A percentile compares a stretch with the other conserved stretches of the same genome.
Conservation (phyloP, 305 asterid species). For the Fraxinus albicans region DNA sequence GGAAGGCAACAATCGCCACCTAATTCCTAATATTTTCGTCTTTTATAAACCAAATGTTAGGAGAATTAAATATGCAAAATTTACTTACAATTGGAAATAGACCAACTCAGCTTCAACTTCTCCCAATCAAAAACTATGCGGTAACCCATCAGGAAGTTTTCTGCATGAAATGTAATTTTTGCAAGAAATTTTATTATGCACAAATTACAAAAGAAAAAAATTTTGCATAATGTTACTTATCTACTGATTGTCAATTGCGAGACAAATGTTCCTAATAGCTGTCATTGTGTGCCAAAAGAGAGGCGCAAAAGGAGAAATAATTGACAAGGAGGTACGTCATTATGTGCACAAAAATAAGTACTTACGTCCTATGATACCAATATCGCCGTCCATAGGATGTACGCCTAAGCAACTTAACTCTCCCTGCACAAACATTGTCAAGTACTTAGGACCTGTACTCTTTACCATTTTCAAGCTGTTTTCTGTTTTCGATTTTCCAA, state of each 20-base stretch:
- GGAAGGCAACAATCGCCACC: not conserved
- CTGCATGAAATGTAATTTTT: slow-evolving; percentile 34
- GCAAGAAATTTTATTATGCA: slow-evolving; percentile 3
- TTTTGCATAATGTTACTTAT: not conserved
- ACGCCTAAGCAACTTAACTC: slow-evolving; percentile 56
- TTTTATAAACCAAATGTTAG: not conserved
- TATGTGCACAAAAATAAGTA: slow-evolving; percentile 16
- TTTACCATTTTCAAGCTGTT: no score
- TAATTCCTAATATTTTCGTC: not conserved
- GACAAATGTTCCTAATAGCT: not conserved
- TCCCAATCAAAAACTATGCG: slow-evolving; percentile 78
- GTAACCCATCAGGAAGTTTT: slow-evolving; percentile 73
- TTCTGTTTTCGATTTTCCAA: no score
- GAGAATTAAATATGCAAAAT: slow-evolving; percentile 7
- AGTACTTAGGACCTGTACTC: not conserved
- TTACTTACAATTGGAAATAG: slow-evolving; percentile 69
- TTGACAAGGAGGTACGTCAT: not conserved
- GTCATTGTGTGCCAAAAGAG: not conserved
- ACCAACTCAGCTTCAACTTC: slow-evolving; percentile 73
- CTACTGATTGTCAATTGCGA: not conserved
- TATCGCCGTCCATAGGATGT: slow-evolving; percentile 26
- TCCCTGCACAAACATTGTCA: slow-evolving; percentile 48
- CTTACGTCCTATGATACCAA: slow-evolving; percentile 83
- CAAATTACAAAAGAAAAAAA: not conserved
- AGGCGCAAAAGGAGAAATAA: not conserved